These are phyloP conservation scores for Globisporangium barbulae DNA, from an alignment of 352 stramenopile species.

Conservation along the genomic window DNA sequence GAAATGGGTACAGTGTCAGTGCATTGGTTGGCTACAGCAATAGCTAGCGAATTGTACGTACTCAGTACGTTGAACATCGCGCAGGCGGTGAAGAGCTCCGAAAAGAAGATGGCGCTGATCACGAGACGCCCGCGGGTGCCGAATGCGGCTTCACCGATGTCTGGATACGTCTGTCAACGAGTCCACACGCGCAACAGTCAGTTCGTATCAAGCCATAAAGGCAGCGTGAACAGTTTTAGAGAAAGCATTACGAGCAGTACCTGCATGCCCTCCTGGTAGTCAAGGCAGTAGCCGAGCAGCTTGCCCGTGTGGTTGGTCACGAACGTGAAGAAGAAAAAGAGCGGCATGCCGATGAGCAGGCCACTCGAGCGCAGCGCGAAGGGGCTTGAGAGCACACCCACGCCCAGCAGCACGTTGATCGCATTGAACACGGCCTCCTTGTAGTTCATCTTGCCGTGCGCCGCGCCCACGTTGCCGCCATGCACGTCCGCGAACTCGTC, in stretches of 20 bases:
- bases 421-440: slow-evolving; percentile 78
- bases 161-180: slow-evolving; percentile 55
- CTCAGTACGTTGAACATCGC: slow-evolving; percentile 81
- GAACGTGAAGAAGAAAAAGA: slow-evolving; percentile 84
- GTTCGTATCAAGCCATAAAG: neutral
- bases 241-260: slow-evolving; percentile 16
- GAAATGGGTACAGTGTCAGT: neutral
- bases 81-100: slow-evolving; percentile 75
- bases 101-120: slow-evolving; percentile 81
- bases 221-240: too few relatives aligned
- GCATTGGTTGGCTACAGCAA: neutral
- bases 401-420: slow-evolving; percentile 85
- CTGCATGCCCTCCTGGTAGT: slow-evolving; percentile 80
- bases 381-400: slow-evolving; percentile 80
- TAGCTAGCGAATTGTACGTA: slow-evolving; percentile 24
- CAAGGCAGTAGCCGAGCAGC: slow-evolving; percentile 73
- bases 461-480: slow-evolving; percentile 6
- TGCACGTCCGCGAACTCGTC: slow-evolving; percentile 6
- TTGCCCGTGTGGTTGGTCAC: slow-evolving; percentile 87
- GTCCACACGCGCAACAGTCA: neutral
- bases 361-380: slow-evolving; percentile 80
- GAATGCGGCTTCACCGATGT: slow-evolving; percentile 82
- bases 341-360: slow-evolving; percentile 57
- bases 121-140: slow-evolving; percentile 61
- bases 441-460: slow-evolving; percentile 61